Evolutionary conservation across 1,139 yeast genomes (phyloP).

Genomic region (Kodamaea fungicola): DNA sequence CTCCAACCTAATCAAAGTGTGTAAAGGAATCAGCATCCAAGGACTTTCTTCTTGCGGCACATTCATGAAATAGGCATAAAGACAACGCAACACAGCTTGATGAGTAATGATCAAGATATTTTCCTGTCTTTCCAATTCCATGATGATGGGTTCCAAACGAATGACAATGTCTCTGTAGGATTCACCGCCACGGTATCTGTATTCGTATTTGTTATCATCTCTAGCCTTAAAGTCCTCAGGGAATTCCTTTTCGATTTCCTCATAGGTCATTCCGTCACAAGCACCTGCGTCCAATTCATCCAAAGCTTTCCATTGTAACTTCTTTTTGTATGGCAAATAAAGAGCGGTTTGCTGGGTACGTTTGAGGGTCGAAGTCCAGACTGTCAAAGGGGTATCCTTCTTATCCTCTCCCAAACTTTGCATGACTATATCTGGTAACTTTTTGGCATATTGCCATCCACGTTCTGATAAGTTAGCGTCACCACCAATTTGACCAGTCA

Average conservation of each 20-base stretch:
- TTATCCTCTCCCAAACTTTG: constrained; percentile 70
- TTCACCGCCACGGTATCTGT: constrained; percentile 95
- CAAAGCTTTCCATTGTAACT: constrained; percentile 92
- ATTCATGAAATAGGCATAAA: constrained; percentile 97
- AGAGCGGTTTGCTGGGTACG: constrained; percentile 94
- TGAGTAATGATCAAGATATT: constrained; percentile 94
- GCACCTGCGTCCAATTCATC: constrained; percentile 98
- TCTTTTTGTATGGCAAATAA: constrained; percentile 69
- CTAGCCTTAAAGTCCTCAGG: constrained; percentile 96
- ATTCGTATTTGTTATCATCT: constrained; percentile 93
- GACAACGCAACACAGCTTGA: constrained; percentile 94
- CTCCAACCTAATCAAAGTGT: constrained; percentile 87
- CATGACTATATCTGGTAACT: constrained; percentile 73
- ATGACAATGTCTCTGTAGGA: constrained; percentile 94
- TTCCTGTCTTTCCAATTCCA: constrained; percentile 97
- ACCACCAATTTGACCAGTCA: constrained; percentile 95
- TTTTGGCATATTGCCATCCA: constrained; percentile 81
- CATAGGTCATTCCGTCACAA: constrained; percentile 93
- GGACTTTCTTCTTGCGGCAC: constrained; percentile 97
- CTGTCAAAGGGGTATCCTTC: constrained; percentile 65
- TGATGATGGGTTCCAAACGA: constrained; percentile 90
- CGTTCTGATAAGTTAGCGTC: constrained; percentile 85
- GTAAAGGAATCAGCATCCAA: constrained; percentile 98
- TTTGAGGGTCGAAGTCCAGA: constrained; percentile 92
- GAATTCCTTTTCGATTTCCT: constrained; percentile 69